Percentiles rank a stretch among this genome's conserved stretches.
Conservation (phyloP, 2,329 filamentous ascomycete species). For the Rhynchosporium graminicola region DNA sequence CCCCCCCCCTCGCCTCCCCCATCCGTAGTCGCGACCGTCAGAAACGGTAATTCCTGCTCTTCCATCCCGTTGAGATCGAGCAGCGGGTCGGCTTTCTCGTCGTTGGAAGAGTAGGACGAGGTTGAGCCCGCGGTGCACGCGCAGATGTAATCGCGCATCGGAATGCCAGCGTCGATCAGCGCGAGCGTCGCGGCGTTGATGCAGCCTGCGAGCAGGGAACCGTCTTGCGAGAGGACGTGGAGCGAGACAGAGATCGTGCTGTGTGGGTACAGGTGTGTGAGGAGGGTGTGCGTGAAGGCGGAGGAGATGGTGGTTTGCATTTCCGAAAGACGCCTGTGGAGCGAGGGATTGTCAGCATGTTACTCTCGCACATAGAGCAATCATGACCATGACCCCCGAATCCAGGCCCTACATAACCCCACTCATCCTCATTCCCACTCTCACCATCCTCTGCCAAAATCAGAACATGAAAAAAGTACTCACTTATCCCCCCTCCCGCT, state of each 20-base stretch:
- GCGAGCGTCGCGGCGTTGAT: slow-evolving; percentile 91
- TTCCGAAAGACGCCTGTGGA: slow-evolving; percentile 71
- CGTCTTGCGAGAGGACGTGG: slow-evolving; percentile 87
- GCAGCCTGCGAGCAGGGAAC: slow-evolving; percentile 83
- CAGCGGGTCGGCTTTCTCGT: slow-evolving; percentile 73
- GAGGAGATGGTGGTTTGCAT: slow-evolving; percentile 77
- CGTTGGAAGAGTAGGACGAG: slow-evolving; percentile 62
- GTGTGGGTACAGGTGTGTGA: slow-evolving; percentile 87
- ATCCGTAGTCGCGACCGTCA: slow-evolving; percentile 73
- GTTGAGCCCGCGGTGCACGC: slow-evolving; percentile 87
- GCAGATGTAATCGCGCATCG: slow-evolving; percentile 89
- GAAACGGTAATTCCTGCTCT: slow-evolving; percentile 83
- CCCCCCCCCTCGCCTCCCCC: slow-evolving; percentile 55
- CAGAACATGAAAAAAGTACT: slow-evolving; percentile 38
- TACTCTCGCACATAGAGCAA: not conserved
- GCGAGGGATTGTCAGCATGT: slow-evolving; percentile 8
- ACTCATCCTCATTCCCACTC: too few species aligned
- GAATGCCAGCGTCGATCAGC: slow-evolving; percentile 90
- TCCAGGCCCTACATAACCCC: too few species aligned
- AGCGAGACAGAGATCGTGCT: slow-evolving; percentile 80
- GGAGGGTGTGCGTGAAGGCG: slow-evolving; percentile 74
- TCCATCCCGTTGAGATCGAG: slow-evolving; percentile 78
- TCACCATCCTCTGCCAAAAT: not conserved
- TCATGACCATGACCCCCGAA: too few species aligned
- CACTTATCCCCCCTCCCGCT: slow-evolving; percentile 77